phyloP scores from a whole-genome alignment of 208 protist species.

The Trypanosoma cruzi region DNA sequence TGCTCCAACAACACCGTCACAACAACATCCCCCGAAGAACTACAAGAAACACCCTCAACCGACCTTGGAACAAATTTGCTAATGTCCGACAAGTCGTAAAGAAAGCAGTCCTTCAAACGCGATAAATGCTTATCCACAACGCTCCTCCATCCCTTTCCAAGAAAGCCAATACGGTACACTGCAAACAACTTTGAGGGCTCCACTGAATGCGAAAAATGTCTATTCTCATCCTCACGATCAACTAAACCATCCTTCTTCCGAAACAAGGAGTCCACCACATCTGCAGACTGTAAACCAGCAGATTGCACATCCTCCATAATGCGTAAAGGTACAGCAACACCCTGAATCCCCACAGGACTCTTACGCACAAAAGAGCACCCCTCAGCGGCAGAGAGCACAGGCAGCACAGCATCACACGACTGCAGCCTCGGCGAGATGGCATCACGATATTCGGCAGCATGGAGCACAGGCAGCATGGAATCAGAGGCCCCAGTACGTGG shows the following conservation, averaged over 20 bases:
- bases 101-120: conserved; percentile 41
- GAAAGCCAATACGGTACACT: conserved; percentile 71
- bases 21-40: conserved; percentile 62
- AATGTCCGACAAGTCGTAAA: conserved; percentile 39
- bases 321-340: no score
- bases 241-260: background rate
- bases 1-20: conserved; percentile 55
- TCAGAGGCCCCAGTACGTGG: no score
- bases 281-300: no score
- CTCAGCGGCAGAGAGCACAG: no score
- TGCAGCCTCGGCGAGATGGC: no score
- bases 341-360: no score
- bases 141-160: conserved; percentile 49
- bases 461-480: no score
- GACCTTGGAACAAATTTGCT: conserved; percentile 35
- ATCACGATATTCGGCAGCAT: no score
- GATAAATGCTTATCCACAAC: conserved; percentile 37
- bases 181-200: conserved; percentile 6
- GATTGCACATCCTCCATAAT: no score
- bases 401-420: no score
- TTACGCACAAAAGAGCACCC: no score
- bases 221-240: background rate
- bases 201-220: background rate
- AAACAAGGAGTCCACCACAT: no score
- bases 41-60: conserved; percentile 49